Evolutionary conservation across 2,329 filamentous ascomycete genomes (phyloP).

Genomic region (Corynespora cassiicola): DNA sequence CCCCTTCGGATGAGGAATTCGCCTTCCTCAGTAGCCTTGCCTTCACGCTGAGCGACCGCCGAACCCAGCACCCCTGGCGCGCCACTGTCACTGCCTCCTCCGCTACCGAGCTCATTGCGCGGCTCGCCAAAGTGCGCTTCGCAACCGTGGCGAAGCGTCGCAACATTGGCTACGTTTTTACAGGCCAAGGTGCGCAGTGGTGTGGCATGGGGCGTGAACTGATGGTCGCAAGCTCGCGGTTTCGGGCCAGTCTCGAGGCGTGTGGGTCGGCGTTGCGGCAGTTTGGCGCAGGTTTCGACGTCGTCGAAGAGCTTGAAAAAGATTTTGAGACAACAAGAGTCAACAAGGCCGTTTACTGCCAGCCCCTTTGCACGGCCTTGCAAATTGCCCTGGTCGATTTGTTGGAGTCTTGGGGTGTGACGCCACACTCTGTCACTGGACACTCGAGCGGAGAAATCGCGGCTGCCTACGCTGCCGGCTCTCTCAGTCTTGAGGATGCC

Average conservation of each 20-base stretch:
- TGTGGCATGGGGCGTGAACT: slow-evolving; percentile 20
- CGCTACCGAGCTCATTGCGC: too few species aligned
- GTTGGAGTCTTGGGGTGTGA: slow-evolving; percentile 17
- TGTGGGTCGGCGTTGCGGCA: too few species aligned
- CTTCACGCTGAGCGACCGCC: slow-evolving; percentile 25
- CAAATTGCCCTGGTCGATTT: slow-evolving; percentile 29
- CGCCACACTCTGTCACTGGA: slow-evolving; percentile 23
- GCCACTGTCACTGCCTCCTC: too few species aligned
- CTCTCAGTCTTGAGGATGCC: slow-evolving; percentile 9
- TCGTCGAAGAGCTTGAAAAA: too few species aligned
- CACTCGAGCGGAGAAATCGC: slow-evolving; percentile 43
- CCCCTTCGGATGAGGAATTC: neutral
- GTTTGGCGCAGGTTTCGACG: too few species aligned
- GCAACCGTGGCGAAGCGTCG: too few species aligned
- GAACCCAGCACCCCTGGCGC: slow-evolving; percentile 12
- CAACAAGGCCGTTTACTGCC: slow-evolving; percentile 3
- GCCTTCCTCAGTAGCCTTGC: slow-evolving; percentile 14
- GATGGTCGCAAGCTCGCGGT: too few species aligned
- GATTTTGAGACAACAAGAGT: neutral
- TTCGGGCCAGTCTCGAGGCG: too few species aligned
- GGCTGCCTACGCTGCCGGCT: slow-evolving; percentile 29
- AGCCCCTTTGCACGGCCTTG: slow-evolving; percentile 25
- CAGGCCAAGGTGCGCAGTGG: slow-evolving; percentile 34
- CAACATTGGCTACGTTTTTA: slow-evolving; percentile 25
- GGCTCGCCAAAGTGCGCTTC: too few species aligned